Percentiles rank a stretch among this genome's conserved stretches.
These are phyloP conservation scores for Pelargonium cotyledonis DNA, from an alignment of 441 rosid species.

Conservation along the genomic window DNA sequence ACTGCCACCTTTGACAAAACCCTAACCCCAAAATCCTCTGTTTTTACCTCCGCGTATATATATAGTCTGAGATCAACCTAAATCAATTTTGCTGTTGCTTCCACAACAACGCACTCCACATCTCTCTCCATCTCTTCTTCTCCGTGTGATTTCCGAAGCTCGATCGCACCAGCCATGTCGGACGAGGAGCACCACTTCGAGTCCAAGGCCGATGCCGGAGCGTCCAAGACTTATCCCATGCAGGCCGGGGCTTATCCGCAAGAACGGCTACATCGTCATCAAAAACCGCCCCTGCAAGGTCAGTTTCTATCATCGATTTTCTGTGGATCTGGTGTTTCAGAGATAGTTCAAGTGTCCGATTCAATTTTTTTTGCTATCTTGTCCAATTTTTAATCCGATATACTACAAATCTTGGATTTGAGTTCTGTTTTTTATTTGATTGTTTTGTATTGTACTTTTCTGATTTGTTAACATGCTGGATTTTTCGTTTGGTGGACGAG, in stretches of 20 bases:
- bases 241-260: constrained; percentile 93
- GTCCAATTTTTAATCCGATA: too few species aligned
- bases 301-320: background rate
- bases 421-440: too few species aligned
- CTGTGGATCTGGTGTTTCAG: background rate
- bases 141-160: background rate
- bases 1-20: background rate
- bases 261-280: constrained; percentile 82
- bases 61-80: background rate
- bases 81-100: too few species aligned
- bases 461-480: too few species aligned
- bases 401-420: too few species aligned
- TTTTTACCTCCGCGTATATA: background rate
- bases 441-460: too few species aligned
- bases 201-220: constrained; percentile 86
- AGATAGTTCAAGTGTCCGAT: too few species aligned
- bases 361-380: too few species aligned
- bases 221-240: constrained; percentile 81
- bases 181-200: constrained; percentile 97
- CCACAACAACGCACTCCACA: too few species aligned
- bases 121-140: background rate
- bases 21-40: constrained; percentile 1
- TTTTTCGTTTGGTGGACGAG: too few species aligned
- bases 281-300: constrained; percentile 83
- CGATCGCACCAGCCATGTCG: constrained; percentile 43